Conservation (phyloP, 2,329 filamentous ascomycete species). For the Calcarisporium arbuscula region DNA sequence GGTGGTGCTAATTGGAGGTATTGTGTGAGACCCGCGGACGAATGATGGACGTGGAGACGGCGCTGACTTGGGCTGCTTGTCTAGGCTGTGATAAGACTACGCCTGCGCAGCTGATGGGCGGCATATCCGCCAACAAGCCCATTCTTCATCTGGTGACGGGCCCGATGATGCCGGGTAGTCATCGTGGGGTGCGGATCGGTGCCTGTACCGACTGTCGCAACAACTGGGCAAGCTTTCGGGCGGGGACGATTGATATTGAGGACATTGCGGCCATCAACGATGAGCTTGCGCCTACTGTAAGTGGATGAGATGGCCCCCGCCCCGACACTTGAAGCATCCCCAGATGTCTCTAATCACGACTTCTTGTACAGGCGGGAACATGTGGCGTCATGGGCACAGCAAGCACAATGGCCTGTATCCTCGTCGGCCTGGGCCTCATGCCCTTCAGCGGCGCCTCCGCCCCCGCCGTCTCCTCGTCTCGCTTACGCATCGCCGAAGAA, state of each 20-base stretch:
- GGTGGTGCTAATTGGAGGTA: slow-evolving; percentile 60
- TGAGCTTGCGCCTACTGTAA: slow-evolving; percentile 63
- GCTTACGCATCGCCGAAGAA: slow-evolving; percentile 74
- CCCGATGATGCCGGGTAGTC: slow-evolving; percentile 69
- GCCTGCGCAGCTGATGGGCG: slow-evolving; percentile 69
- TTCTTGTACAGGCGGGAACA: slow-evolving; percentile 52
- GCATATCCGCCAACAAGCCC: slow-evolving; percentile 67
- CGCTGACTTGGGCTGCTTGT: background rate
- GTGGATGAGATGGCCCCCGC: no score
- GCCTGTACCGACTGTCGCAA: slow-evolving; percentile 71
- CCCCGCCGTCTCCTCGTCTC: slow-evolving; percentile 69
- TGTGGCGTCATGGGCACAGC: slow-evolving; percentile 92
- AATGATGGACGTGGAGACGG: slow-evolving; percentile 9
- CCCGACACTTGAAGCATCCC: background rate
- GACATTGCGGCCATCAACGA: slow-evolving; percentile 66
- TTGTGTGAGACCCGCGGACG: background rate
- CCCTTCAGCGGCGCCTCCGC: slow-evolving; percentile 72
- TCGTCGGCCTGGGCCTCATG: slow-evolving; percentile 76
- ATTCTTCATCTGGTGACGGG: slow-evolving; percentile 63
- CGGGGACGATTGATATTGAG: slow-evolving; percentile 61
- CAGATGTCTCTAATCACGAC: background rate
- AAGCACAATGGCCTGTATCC: slow-evolving; percentile 81
- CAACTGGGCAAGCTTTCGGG: slow-evolving; percentile 65
- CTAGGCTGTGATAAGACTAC: slow-evolving; percentile 68
- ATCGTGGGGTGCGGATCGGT: slow-evolving; percentile 57